Conservation (phyloP, 2,329 filamentous ascomycete species). For the Anisogramma anomala region DNA sequence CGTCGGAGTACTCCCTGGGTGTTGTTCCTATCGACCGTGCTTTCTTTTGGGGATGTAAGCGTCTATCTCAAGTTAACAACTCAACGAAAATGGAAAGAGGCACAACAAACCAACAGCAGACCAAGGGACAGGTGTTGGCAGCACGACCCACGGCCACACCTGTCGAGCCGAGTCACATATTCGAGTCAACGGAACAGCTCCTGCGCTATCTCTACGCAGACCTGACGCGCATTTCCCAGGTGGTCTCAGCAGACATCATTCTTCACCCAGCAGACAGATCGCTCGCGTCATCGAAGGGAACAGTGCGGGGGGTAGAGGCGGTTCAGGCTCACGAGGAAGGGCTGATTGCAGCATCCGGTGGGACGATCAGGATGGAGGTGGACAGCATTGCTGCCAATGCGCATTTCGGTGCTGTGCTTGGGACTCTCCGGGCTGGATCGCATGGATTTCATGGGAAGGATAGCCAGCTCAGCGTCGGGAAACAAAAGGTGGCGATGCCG, state of each 20-base stretch:
- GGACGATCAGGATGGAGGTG: constrained; percentile 16
- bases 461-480: background rate
- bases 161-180: background rate
- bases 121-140: too few relatives aligned
- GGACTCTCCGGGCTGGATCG: constrained; percentile 12
- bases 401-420: constrained; percentile 18
- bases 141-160: too few relatives aligned
- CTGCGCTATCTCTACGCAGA: constrained; percentile 16
- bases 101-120: too few relatives aligned
- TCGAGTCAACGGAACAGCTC: background rate
- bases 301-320: background rate
- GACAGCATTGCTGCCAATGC: constrained; percentile 12
- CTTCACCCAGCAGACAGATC: constrained; percentile 16
- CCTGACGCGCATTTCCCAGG: constrained; percentile 14
- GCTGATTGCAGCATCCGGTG: background rate
- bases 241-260: constrained; percentile 11
- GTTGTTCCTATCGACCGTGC: too few relatives aligned
- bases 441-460: constrained; percentile 16
- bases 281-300: background rate
- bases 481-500: background rate
- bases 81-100: too few relatives aligned
- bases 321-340: background rate
- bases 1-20: too few relatives aligned
- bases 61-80: too few relatives aligned
- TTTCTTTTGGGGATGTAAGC: too few relatives aligned